Evolutionary conservation across 208 protist species (phyloP), one percentile per base, ranked within the genome.

Genomic region (Herpetomonas tarakana): DNA sequence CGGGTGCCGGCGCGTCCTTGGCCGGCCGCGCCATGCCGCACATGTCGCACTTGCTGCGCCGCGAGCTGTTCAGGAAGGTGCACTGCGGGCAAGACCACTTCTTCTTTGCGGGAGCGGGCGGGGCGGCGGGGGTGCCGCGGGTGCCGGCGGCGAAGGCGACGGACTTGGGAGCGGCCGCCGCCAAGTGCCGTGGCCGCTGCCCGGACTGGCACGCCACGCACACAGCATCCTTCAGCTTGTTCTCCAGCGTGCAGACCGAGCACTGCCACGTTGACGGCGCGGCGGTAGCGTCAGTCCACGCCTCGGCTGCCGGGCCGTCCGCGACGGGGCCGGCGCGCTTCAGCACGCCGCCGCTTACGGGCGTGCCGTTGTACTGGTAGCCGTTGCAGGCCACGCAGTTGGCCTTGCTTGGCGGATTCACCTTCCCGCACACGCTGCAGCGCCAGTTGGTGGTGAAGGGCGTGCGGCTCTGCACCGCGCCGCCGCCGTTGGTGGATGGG

Each of bases 241-340:
- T 93, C 51, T 93, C 78, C 19, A 91, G 73, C 14, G 83, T 93
- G 58, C 87, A 93, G 16, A 89, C 83, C 2, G 83, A 81, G 71
- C 87, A 93, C 26, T 53, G 54, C 83, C 87, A 93, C 41, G 62
- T 50, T 19, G 68, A 76, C 12, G 70, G 52, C 58, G 52, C 18
- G 66, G 16, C 24, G 54, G 58, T 30, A 9, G 25, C 18, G 54
- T 49, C 45, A 1, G 54, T 30, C 50, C 2, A 28, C 25, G 49
- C 57, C 30, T 57, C 39, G 25, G 19, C 21, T 31, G 41, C 11
- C 29, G 52, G 30, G 2, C 1, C 11, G 6, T 39, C 9, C 12
- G n/a, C 27, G 29, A 16, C 41, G 28, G 24, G 51, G 29, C 2
- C 18, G 6, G 31, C 44, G 29, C 29, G 25, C 18, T 27, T 31